phyloP scores from a whole-genome alignment of 2,329 filamentous ascomycete genomes.

The Massarina eburnea region DNA sequence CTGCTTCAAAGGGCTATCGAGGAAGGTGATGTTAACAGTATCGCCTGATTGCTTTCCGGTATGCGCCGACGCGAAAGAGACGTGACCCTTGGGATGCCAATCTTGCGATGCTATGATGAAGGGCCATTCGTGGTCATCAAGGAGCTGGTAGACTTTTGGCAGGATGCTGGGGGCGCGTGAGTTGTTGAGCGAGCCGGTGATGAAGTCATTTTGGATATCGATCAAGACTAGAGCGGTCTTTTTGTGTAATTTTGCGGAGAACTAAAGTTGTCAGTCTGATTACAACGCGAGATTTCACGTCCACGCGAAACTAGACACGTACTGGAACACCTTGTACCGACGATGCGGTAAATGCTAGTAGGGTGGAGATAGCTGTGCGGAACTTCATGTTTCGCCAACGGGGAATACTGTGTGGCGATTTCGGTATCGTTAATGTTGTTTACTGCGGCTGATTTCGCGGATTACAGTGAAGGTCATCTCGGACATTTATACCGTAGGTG shows the following conservation, averaged over 20 bases:
- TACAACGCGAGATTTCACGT: background rate
- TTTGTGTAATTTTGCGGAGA: slow-evolving; percentile 20
- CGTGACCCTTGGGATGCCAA: slow-evolving; percentile 23
- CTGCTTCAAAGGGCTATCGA: slow-evolving; percentile 18
- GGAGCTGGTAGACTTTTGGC: slow-evolving; percentile 22
- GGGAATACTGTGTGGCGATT: no score
- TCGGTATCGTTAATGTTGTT: no score
- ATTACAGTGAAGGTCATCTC: no score
- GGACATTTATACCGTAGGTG: no score
- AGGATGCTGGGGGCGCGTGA: slow-evolving; percentile 19
- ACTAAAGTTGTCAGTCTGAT: slow-evolving; percentile 4
- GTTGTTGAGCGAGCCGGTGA: slow-evolving; percentile 22
- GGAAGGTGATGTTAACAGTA: slow-evolving; percentile 18
- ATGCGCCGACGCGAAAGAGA: slow-evolving; percentile 23
- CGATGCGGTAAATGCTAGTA: background rate
- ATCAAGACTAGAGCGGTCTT: slow-evolving; percentile 23
- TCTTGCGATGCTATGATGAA: slow-evolving; percentile 28
- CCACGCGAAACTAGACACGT: no score
- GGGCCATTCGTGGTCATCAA: slow-evolving; percentile 26
- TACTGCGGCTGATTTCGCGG: no score
- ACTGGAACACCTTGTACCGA: slow-evolving; percentile 10
- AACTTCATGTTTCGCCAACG: background rate
- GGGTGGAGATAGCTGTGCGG: background rate
- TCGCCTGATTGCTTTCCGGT: slow-evolving; percentile 10
- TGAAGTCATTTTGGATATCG: slow-evolving; percentile 31